Evolutionary conservation across 495 filamentous ascomycete genomes (phyloP), one percentile per base, ranked within the genome.

Genomic region (Neurospora hispaniola): DNA sequence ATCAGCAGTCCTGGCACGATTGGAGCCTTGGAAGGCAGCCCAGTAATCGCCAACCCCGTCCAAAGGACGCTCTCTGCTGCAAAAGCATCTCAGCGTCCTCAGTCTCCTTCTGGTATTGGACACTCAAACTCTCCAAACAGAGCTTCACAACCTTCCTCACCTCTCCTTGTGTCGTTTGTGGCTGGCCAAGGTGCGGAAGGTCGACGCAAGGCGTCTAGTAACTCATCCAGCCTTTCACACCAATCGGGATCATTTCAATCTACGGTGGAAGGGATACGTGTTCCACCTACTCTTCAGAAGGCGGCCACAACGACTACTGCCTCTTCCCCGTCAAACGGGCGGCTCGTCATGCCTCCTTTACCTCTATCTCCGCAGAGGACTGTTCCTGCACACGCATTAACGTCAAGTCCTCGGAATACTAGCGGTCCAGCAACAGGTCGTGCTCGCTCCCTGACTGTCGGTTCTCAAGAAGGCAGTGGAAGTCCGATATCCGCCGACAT

Each of bases 81-180:
- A 11, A 96, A 88, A 86, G 88, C 77, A 38, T 86, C 85, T 38
- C 93, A 92, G 74, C 88, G 96, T 42, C 93, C 96, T 7, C 88
- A 90, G 44, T 98, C 96, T 6, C 96, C 96, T 10, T 97, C 94
- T 0, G 85, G 89, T 27, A 73, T 92, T 31, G 92, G 89, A 74
- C 93, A 94, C 69, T 82, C 91, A 41, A 96, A 92, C 75, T 97
- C 96, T 3, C 94, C 96, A 14, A 96, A 88, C 76, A 88, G 94
- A 71, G 86, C 86, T 10, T 98, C 96, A 1, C 94, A 98, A 78
- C 96, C 96, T 54, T 97, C 96, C 16, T 98, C 96, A 27, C 96
- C 96, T 0, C 85, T 98, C 27, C 84, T 99, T 46, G 92, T 98
- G 23, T 95, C 94, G 35, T 99, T 99, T 79, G 92, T 92, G 42